Evolutionary conservation across 257 asterid species (phyloP).

Genomic region (Solanum dulcamara): DNA sequence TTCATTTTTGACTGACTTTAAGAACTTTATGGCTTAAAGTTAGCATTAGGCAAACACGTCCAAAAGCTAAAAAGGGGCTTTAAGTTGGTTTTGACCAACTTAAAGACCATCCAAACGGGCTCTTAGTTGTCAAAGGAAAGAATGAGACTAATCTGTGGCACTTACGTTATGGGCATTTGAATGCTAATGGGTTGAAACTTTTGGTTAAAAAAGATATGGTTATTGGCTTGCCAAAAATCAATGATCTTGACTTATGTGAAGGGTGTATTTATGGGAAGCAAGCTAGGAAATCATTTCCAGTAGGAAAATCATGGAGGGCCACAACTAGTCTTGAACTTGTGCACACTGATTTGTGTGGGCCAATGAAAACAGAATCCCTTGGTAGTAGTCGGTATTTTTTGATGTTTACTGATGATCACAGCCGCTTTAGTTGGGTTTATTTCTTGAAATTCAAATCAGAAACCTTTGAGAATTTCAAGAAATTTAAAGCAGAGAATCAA

Average conservation of each 20-base stretch:
- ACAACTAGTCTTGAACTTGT: not conserved
- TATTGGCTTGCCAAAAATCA: not conserved
- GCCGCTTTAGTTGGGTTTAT: not conserved
- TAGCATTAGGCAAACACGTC: too few relatives aligned
- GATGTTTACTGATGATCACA: not conserved
- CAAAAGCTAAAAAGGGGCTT: too few relatives aligned
- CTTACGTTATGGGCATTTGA: not conserved
- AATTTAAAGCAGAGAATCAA: not conserved
- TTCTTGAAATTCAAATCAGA: not conserved
- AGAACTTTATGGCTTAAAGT: too few relatives aligned
- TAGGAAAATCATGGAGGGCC: too few relatives aligned
- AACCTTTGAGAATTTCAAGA: not conserved
- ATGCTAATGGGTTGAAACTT: not conserved
- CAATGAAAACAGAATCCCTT: not conserved
- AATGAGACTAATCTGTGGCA: not conserved
- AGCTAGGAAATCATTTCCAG: too few relatives aligned
- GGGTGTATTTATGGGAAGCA: too few relatives aligned
- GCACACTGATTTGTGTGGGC: not conserved
- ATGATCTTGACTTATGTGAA: not conserved
- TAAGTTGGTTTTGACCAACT: too few relatives aligned
- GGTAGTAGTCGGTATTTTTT: not conserved
- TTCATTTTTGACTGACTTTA: too few relatives aligned
- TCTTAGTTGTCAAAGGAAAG: not conserved
- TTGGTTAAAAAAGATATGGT: slow-evolving; percentile 4
- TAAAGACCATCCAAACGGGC: too few relatives aligned